phyloP scores from a whole-genome alignment of 257 asterid genomes.

The Cynanchum wilfordii region DNA sequence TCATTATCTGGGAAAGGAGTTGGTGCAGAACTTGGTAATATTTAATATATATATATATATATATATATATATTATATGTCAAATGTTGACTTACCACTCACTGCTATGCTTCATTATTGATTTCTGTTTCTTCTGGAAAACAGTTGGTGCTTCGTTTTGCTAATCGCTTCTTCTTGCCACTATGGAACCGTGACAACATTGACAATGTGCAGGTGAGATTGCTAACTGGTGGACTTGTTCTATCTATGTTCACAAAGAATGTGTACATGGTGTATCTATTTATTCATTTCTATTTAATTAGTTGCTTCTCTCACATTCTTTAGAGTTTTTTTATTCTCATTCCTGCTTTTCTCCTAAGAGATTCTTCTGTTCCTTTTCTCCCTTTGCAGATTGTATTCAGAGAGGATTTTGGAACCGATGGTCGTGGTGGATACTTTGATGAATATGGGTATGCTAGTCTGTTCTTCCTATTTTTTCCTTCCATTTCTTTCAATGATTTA shows the following conservation, averaged over 20 bases:
- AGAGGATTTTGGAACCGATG: constrained; percentile 99
- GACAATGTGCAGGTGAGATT: constrained; percentile 76
- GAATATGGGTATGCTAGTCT: constrained; percentile 72
- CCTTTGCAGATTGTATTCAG: constrained; percentile 82
- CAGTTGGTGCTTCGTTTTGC: constrained; percentile 99
- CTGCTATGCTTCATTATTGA: constrained; percentile 3
- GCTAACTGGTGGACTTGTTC: constrained; percentile 4
- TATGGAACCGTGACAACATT: constrained; percentile 97
- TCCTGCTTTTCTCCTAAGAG: background rate
- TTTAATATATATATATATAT: no score
- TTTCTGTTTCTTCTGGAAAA: constrained; percentile 20
- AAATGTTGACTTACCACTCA: constrained; percentile 7
- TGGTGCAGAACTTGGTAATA: constrained; percentile 96
- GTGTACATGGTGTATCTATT: no score
- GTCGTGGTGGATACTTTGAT: constrained; percentile 99
- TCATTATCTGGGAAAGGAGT: constrained; percentile 96
- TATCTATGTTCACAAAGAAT: background rate
- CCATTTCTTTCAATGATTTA: background rate
- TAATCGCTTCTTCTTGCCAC: constrained; percentile 89
- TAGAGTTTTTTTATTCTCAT: background rate
- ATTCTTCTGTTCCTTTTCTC: constrained; percentile 12
- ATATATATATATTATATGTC: background rate
- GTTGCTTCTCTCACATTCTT: background rate
- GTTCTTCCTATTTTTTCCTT: constrained; percentile 9
- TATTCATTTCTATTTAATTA: no score